Conservation (phyloP, 1,284 basidiomycete genomes). For the Boletus calvinii region DNA sequence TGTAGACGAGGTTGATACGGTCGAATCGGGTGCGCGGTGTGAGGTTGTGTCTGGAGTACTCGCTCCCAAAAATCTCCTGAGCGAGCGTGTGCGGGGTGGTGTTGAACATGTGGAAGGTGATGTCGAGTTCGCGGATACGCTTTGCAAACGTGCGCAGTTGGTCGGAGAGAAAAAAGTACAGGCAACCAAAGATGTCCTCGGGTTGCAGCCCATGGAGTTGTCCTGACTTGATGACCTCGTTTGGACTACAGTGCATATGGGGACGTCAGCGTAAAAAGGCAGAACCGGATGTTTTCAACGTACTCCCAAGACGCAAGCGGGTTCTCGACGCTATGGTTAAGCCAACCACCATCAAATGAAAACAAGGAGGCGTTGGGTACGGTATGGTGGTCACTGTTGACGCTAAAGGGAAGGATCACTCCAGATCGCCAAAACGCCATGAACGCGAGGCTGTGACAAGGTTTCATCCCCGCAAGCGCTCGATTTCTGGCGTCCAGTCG, state of each 20-base stretch:
- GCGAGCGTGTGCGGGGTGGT: slow-evolving; percentile 29
- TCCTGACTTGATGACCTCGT: slow-evolving; percentile 34
- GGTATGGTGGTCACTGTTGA: slow-evolving; percentile 35
- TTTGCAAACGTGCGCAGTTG: slow-evolving; percentile 37
- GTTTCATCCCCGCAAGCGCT: slow-evolving; percentile 30
- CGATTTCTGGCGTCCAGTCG: slow-evolving; percentile 37
- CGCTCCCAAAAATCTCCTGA: slow-evolving; percentile 11
- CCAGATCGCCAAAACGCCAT: slow-evolving; percentile 40
- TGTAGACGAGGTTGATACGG: slow-evolving; percentile 41
- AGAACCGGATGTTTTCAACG: slow-evolving; percentile 19
- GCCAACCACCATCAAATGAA: slow-evolving; percentile 31
- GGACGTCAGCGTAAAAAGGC: neutral
- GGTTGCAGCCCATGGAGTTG: slow-evolving; percentile 32
- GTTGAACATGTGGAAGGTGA: slow-evolving; percentile 33
- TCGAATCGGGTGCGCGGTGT: slow-evolving; percentile 36
- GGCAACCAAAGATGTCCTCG: slow-evolving; percentile 45
- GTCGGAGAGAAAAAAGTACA: slow-evolving; percentile 43
- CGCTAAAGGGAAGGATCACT: slow-evolving; percentile 44
- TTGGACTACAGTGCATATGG: slow-evolving; percentile 8
- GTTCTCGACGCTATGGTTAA: slow-evolving; percentile 31
- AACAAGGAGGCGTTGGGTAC: slow-evolving; percentile 41
- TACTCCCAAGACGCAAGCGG: slow-evolving; percentile 44
- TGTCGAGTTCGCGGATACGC: slow-evolving; percentile 34
- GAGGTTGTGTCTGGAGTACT: slow-evolving; percentile 23
- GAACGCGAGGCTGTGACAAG: slow-evolving; percentile 41